These are phyloP conservation scores for Alectoria sarmentosa DNA, from an alignment of 495 filamentous ascomycete species.

Conservation along the genomic window DNA sequence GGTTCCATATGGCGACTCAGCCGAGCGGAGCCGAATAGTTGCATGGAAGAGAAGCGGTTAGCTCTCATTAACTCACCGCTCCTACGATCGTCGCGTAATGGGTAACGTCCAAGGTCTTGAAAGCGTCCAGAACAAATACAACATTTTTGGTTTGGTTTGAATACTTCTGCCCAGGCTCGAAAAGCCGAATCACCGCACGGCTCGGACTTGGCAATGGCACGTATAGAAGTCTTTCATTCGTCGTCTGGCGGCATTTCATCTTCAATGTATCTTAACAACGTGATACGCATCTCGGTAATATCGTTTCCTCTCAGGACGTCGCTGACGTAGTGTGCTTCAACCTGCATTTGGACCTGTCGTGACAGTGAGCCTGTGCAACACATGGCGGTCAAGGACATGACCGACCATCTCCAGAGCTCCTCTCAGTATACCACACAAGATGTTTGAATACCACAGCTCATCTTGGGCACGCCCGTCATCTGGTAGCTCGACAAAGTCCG, in stretches of 20 bases:
- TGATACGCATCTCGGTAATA: slow-evolving; percentile 93
- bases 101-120: not conserved
- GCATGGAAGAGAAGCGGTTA: not conserved
- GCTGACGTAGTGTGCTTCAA: slow-evolving; percentile 94
- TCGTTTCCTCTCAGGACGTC: slow-evolving; percentile 91
- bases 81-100: not conserved
- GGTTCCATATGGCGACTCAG: not conserved
- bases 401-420: slow-evolving; percentile 92
- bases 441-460: slow-evolving; percentile 97
- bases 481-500: slow-evolving; percentile 94
- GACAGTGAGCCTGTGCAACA: not conserved
- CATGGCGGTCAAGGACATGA: not conserved
- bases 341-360: slow-evolving; percentile 87
- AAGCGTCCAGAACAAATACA: not conserved
- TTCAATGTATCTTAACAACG: slow-evolving; percentile 88
- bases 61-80: slow-evolving; percentile 4
- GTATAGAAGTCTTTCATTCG: slow-evolving; percentile 47
- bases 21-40: not conserved
- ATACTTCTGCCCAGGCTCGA: not conserved
- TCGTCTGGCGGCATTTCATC: slow-evolving; percentile 97
- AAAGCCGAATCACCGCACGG: not conserved
- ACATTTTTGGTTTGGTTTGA: not conserved
- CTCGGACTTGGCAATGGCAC: not conserved
- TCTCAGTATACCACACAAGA: slow-evolving; percentile 85
- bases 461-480: slow-evolving; percentile 95